Evolutionary conservation across 768 basidiomycete species (phyloP).

Genomic region (Lactarius deliciosus): DNA sequence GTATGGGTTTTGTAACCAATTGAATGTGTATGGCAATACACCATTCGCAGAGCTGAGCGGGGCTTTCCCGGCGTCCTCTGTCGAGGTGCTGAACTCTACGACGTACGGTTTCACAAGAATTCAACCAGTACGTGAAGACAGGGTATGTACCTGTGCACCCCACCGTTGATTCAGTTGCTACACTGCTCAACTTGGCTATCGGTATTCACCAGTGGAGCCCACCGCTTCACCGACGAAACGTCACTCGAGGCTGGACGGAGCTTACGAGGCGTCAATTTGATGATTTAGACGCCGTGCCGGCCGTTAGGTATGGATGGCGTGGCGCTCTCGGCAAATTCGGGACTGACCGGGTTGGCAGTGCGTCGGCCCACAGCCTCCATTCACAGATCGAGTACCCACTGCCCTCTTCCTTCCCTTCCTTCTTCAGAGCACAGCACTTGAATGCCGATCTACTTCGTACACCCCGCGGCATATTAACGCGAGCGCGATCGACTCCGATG

Average conservation of each 20-base stretch:
- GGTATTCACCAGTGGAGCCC: conserved; percentile 21
- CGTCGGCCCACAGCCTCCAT: conserved; percentile 36
- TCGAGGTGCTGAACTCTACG: conserved; percentile 33
- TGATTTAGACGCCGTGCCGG: conserved; percentile 40
- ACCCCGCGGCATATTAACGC: conserved; percentile 17
- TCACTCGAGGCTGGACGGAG: conserved; percentile 59
- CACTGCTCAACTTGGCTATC: conserved; percentile 6
- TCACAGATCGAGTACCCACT: conserved; percentile 54
- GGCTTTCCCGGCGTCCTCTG: conserved; percentile 44
- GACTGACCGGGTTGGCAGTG: not conserved
- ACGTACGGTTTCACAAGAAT: conserved; percentile 45
- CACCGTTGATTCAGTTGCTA: not conserved
- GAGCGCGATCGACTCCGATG: conserved; percentile 17
- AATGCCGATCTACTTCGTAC: conserved; percentile 22
- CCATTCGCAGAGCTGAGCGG: conserved; percentile 60
- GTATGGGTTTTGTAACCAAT: conserved; percentile 43
- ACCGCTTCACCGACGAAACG: conserved; percentile 47
- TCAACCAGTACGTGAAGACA: not conserved
- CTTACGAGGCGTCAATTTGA: conserved; percentile 40
- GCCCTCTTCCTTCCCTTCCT: conserved; percentile 57
- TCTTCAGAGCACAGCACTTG: conserved; percentile 36
- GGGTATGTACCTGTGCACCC: conserved; percentile 17
- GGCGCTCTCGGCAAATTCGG: not conserved
- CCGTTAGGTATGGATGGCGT: conserved; percentile 42
- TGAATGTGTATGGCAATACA: conserved; percentile 54